Evolutionary conservation across 129 eudicot genomes (phyloP).

Genomic region (Smallanthus sonchifolius): DNA sequence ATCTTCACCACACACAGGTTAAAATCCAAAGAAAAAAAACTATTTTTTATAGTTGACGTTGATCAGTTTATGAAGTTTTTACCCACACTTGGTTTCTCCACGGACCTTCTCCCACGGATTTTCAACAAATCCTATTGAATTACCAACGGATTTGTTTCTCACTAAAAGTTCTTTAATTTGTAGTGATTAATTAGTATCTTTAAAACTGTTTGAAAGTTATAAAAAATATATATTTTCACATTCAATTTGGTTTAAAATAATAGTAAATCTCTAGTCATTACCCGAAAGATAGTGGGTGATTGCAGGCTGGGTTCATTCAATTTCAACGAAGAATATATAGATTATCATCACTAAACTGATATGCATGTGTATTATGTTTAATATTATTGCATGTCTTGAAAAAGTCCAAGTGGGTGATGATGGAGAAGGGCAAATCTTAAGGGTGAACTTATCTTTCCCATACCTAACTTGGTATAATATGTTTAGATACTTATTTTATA

Average conservation of each 20-base stretch:
- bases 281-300: background rate
- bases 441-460: conserved; percentile 21
- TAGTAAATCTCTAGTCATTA: background rate
- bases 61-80: too few relatives aligned
- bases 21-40: too few relatives aligned
- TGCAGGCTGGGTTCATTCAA: background rate
- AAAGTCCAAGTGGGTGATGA: conserved; percentile 13
- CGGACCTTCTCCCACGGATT: too few relatives aligned
- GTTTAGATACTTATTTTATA: background rate
- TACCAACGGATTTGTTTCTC: too few relatives aligned
- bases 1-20: too few relatives aligned
- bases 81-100: too few relatives aligned
- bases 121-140: too few relatives aligned
- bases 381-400: background rate
- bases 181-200: background rate
- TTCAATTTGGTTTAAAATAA: background rate
- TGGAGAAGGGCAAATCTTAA: conserved; percentile 13
- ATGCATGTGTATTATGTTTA: background rate
- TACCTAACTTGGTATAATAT: conserved; percentile 21
- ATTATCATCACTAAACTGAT: background rate
- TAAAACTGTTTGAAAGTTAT: background rate
- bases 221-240: background rate
- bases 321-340: background rate
- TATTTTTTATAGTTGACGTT: too few relatives aligned
- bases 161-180: too few relatives aligned